Evolutionary conservation across 1,284 basidiomycete genomes (phyloP).

Genomic region (Naganishia sp.): DNA sequence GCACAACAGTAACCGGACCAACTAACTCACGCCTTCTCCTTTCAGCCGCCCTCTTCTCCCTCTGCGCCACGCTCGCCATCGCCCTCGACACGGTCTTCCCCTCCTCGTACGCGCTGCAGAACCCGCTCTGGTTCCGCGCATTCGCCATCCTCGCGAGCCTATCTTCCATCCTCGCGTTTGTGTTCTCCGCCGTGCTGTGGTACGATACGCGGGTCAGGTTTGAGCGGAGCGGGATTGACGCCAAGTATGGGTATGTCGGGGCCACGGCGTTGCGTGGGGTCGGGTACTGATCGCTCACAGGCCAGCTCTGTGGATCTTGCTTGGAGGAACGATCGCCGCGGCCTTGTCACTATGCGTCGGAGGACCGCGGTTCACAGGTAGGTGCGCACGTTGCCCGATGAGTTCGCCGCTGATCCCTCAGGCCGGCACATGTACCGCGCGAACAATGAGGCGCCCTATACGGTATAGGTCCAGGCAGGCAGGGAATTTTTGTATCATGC

Average conservation of each 20-base stretch:
- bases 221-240: slow-evolving; percentile 17
- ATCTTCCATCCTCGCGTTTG: slow-evolving; percentile 29
- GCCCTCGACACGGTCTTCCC: slow-evolving; percentile 20
- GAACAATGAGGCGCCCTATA: slow-evolving; percentile 25
- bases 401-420: background rate
- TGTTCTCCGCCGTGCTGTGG: slow-evolving; percentile 26
- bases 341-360: slow-evolving; percentile 33
- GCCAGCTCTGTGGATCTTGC: slow-evolving; percentile 32
- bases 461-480: slow-evolving; percentile 16
- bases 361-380: slow-evolving; percentile 34
- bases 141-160: slow-evolving; percentile 19
- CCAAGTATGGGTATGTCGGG: slow-evolving; percentile 29
- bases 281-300: background rate
- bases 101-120: slow-evolving; percentile 21
- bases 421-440: slow-evolving; percentile 33
- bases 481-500: background rate
- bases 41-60: slow-evolving; percentile 17
- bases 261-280: too few relatives aligned
- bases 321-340: slow-evolving; percentile 26
- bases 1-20: background rate
- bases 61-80: slow-evolving; percentile 14
- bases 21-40: background rate
- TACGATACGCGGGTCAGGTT: slow-evolving; percentile 27
- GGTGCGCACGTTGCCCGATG: background rate
- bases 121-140: slow-evolving; percentile 31